Conservation (phyloP, 2,329 filamentous ascomycete species). For the Harringtonia lauricola region DNA sequence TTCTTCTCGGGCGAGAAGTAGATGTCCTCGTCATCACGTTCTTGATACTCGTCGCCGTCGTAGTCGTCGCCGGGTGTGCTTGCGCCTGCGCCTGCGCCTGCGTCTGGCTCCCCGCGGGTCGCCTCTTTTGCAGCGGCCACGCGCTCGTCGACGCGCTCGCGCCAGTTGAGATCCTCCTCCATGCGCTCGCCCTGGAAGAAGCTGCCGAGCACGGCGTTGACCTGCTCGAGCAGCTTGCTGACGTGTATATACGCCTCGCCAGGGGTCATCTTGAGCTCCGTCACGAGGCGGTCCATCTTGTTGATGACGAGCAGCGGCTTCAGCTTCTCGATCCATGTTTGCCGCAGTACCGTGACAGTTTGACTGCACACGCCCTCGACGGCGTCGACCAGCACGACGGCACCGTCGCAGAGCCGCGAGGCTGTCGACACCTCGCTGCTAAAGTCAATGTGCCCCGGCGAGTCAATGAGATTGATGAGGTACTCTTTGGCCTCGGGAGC, state of each 20-base stretch:
- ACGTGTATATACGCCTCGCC: constrained; percentile 82
- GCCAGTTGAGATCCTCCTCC: constrained; percentile 96
- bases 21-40: constrained; percentile 89
- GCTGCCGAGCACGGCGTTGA: constrained; percentile 93
- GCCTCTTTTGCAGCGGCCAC: constrained; percentile 48
- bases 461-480: constrained; percentile 94
- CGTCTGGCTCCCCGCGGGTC: constrained; percentile 53
- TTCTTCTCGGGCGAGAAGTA: constrained; percentile 98
- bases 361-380: constrained; percentile 98
- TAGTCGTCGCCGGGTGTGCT: constrained; percentile 31
- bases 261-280: constrained; percentile 89
- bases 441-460: constrained; percentile 96
- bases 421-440: constrained; percentile 97
- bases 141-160: constrained; percentile 81
- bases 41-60: constrained; percentile 69
- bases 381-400: constrained; percentile 87
- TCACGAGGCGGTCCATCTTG: constrained; percentile 93
- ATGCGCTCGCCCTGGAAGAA: constrained; percentile 98
- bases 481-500: constrained; percentile 73
- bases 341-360: constrained; percentile 89
- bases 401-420: constrained; percentile 86
- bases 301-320: constrained; percentile 94
- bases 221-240: constrained; percentile 81
- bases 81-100: constrained; percentile 40
- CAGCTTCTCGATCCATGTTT: constrained; percentile 91